phyloP scores from a whole-genome alignment of 139 green algal genomes.

The Closterium sp. region DNA sequence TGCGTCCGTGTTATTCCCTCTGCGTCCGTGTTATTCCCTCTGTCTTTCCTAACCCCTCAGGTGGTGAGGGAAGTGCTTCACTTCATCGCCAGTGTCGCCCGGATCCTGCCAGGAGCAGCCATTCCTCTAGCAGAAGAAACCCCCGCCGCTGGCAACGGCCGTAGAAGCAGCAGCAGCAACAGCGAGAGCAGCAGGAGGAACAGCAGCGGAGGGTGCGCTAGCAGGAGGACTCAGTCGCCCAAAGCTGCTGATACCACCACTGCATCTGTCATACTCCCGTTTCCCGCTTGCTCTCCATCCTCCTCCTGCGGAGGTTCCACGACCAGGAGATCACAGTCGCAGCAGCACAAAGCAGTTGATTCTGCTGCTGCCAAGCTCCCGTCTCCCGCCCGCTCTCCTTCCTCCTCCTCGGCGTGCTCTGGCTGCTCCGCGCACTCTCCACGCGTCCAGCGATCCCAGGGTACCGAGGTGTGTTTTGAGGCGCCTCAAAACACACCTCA shows the following conservation, averaged over 20 bases:
- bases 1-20: no score
- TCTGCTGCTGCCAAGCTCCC: no score
- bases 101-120: background rate
- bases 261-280: background rate
- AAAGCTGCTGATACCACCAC: no score
- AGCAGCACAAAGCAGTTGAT: no score
- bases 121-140: background rate
- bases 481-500: no score
- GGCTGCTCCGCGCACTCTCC: no score
- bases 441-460: no score
- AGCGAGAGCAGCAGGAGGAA: background rate
- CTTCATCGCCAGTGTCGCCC: background rate
- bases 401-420: no score
- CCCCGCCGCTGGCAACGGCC: background rate
- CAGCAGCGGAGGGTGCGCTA: background rate
- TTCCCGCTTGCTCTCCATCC: background rate
- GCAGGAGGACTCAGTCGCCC: no score
- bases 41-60: background rate
- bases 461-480: no score
- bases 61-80: background rate
- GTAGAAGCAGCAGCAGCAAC: background rate
- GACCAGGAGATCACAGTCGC: no score
- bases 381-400: no score
- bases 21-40: background rate
- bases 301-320: background rate